Evolutionary conservation across 2,329 filamentous ascomycete genomes (phyloP), one percentile per base, ranked within the genome.

Genomic region (Colletotrichum neosansevieriae): DNA sequence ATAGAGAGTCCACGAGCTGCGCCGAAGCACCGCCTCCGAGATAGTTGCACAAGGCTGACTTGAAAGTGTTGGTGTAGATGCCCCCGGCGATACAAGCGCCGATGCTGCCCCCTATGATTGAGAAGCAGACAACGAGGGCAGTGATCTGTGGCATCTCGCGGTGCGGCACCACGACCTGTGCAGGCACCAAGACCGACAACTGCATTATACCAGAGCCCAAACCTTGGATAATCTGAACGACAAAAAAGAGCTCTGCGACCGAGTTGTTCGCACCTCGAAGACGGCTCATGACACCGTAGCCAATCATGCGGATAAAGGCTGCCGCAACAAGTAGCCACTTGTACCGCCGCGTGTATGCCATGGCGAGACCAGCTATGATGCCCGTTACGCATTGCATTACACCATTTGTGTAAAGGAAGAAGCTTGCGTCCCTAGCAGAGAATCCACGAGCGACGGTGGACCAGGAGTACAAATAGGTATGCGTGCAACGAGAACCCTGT

Each of bases 381-480:
- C 76, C 74, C 65, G 75, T 79, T 67, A 84, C 78, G 29, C 76
- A 63, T 10, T 74, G 79, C 9, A 82, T 81, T 3, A 82, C 72
- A 10, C 72, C 75, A 71, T 77, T 79, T n/a, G 75, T 77, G 59
- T 77, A 76, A 15, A 66, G 68, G 19, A 80, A 74, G 49, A 78
- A 79, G 34, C 72, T 73, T 3, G 76, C 74, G 7, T 78, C 56
- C 0, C 72, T 58, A 7, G 76, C 70, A 24, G 57, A 67, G n/a
- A 76, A 71, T 42, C 71, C 75, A 12, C 76, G 68, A 11, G 83
- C 75, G 1, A 83, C 75, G 17, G 81, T 74, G 0, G 83, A 70
- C 15, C 79, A 82, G 0, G 81, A 83, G 36, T 78, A 77, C n/a
- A 82, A 81, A 67, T 82, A 83, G 19, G 76, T 78, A 70, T 78